These are phyloP conservation scores for Penicillium sp. DNA, from an alignment of 2,329 filamentous ascomycete species.

Conservation along the genomic window DNA sequence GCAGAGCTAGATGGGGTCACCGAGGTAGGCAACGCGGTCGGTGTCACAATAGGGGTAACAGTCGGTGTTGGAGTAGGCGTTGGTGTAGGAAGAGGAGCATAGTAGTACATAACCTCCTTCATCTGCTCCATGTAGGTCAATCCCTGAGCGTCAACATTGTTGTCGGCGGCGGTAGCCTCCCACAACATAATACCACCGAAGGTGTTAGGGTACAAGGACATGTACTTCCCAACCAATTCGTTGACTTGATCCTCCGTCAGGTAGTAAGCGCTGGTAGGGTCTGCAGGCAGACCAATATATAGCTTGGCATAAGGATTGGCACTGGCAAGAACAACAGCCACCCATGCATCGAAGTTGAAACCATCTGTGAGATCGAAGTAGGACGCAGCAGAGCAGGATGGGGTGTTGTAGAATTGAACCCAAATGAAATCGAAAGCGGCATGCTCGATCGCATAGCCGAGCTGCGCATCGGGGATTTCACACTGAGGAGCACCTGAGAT, in stretches of 20 bases:
- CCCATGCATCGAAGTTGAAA: conserved; percentile 52
- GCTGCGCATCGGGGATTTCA: conserved; percentile 47
- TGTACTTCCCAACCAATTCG: conserved; percentile 46
- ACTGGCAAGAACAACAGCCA: conserved; percentile 35
- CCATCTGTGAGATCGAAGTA: conserved; percentile 37
- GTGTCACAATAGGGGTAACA: conserved; percentile 9
- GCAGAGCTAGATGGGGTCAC: not conserved
- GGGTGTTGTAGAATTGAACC: conserved; percentile 59
- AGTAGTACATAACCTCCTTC: conserved; percentile 43
- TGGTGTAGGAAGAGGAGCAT: conserved; percentile 21
- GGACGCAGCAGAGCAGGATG: conserved; percentile 50
- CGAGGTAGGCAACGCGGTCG: not conserved
- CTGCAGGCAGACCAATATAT: conserved; percentile 53
- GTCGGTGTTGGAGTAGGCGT: conserved; percentile 17
- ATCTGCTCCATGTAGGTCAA: conserved; percentile 47
- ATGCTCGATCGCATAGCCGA: conserved; percentile 46
- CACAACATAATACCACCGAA: conserved; percentile 64
- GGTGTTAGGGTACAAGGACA: conserved; percentile 36
- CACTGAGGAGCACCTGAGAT: conserved; percentile 58
- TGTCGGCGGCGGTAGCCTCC: conserved; percentile 53
- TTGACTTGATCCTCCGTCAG: conserved; percentile 49
- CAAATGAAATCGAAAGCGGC: conserved; percentile 55
- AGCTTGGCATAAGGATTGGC: conserved; percentile 51
- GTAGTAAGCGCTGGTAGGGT: conserved; percentile 43
- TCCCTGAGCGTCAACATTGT: conserved; percentile 47